Percentiles rank a stretch among this genome's conserved stretches.
Conservation (phyloP, 2,329 filamentous ascomycete genomes). For the Aureobasidium sp. region DNA sequence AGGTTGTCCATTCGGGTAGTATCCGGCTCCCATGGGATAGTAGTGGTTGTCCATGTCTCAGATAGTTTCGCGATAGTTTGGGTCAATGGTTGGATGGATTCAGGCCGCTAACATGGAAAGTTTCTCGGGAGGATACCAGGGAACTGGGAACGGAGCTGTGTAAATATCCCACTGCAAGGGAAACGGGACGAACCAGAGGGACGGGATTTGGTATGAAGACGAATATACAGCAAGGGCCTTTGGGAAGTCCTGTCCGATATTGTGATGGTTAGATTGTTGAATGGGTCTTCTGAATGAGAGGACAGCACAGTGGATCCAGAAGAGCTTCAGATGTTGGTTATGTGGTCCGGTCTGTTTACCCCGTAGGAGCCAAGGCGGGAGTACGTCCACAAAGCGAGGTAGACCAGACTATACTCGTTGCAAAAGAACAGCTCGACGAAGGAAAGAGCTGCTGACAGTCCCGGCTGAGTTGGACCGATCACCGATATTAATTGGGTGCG, state of each 20-base stretch:
- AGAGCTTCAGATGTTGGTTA: neutral
- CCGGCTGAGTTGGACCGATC: constrained; percentile 4
- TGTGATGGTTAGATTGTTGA: neutral
- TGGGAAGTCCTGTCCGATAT: neutral
- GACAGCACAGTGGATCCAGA: constrained; percentile 7
- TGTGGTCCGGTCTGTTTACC: neutral
- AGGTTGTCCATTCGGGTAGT: constrained; percentile 22
- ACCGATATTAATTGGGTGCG: constrained; percentile 12
- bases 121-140: neutral
- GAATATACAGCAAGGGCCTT: neutral
- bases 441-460: neutral
- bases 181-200: neutral
- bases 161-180: neutral
- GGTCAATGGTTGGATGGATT: neutral
- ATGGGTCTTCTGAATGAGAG: constrained; percentile 4
- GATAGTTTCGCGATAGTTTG: neutral
- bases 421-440: neutral
- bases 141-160: neutral
- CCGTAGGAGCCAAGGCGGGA: neutral
- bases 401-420: constrained; percentile 4
- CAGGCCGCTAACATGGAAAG: neutral
- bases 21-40: constrained; percentile 18
- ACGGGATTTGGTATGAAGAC: neutral
- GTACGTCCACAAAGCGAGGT: neutral
- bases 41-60: constrained; percentile 15